Evolutionary conservation across 129 eudicot genomes (phyloP), one percentile per base, ranked within the genome.

Genomic region (Helianthus tuberosus): DNA sequence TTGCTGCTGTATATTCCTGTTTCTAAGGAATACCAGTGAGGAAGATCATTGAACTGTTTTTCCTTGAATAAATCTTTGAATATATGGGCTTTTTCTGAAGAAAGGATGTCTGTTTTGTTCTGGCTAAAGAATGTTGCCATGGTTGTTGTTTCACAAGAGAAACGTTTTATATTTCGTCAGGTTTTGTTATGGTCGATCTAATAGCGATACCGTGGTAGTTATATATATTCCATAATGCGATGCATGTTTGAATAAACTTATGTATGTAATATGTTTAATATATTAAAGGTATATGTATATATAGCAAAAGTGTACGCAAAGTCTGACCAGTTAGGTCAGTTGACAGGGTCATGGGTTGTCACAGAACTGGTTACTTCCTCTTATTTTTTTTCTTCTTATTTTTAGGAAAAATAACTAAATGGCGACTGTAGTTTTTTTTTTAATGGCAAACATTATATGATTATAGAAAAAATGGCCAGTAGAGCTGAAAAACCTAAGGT

Each of bases 1-100:
- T 76, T 78, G 85, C 96, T 88, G 9, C 20, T 66, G 66, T 91
- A 91, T 51, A 88, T 80, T 17, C 95, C 95, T 15, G 97, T 82
- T 84, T 86, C 69, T 50, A 74, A 73, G 11, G 85, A 84, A 62
- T 84, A 91, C 90, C 89, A 91, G n/a, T 73, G 39, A 8, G 76
- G 81, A 52, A 3, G 27, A 17, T 70, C 50, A 52, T 4, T 70
- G 51, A 49, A 11, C 7, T 52, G 20, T 0, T 25, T 25, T 39
- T 38, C 25, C 49, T 64, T 64, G 8, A 8, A 57, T 10, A 3
- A 7, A 10, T 29, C 0, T 11, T 62, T 11, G 16, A 4, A 12
- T 11, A 29, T 12, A 0, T 62, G 12, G 3, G 4, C 8, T 1
- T 62, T 36, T 62, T 62, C 7, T 35, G 23, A 62, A 13, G 68